phyloP scores from a whole-genome alignment of 148 eudicot species.

The Rheum nobile region DNA sequence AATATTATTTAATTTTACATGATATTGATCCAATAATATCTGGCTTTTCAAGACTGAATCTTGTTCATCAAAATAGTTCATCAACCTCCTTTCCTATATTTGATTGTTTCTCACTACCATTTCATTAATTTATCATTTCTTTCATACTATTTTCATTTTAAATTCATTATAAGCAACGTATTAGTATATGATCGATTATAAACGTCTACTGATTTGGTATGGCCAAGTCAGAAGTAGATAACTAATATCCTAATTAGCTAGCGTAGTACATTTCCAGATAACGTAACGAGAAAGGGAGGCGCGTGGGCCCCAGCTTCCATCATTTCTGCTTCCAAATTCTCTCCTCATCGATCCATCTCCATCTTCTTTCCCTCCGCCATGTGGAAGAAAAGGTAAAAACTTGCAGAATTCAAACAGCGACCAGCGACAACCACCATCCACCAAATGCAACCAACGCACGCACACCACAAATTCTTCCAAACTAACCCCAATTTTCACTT shows the following conservation, averaged over 20 bases:
- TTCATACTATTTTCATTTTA: too few species aligned
- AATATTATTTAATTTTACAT: too few species aligned
- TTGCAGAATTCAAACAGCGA: neutral
- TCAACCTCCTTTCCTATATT: too few species aligned
- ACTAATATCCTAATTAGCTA: too few species aligned
- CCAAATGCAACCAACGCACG: neutral
- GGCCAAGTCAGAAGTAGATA: neutral
- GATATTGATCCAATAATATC: too few species aligned
- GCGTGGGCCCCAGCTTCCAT: neutral
- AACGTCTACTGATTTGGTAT: neutral
- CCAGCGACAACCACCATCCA: neutral
- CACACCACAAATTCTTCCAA: neutral
- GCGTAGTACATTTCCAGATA: neutral
- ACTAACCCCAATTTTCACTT: neutral
- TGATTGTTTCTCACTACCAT: too few species aligned
- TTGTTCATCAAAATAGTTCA: too few species aligned
- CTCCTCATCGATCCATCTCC: too few species aligned
- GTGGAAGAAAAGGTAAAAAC: neutral
- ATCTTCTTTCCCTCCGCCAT: neutral
- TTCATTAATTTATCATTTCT: too few species aligned
- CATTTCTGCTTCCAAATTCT: neutral
- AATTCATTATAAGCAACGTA: too few species aligned
- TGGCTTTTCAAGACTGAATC: too few species aligned
- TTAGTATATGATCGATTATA: too few species aligned
- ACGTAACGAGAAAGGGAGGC: neutral